phyloP scores from a whole-genome alignment of 163 green algal species.

The Coccomyxa subellipsoidea region DNA sequence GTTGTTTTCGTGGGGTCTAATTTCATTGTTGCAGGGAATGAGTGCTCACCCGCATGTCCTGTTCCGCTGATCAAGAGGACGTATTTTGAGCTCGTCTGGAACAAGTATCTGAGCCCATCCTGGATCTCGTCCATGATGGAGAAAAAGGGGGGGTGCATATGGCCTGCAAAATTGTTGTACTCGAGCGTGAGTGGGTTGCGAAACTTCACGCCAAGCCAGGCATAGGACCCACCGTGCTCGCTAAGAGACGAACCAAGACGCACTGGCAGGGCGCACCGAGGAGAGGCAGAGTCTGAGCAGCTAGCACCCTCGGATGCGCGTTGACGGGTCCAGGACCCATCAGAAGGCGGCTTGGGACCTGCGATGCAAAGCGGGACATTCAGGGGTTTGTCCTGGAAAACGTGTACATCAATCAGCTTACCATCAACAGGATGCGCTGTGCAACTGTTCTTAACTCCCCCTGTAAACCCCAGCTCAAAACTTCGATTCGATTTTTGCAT shows the following conservation, averaged over 20 bases:
- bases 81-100: constrained; percentile 84
- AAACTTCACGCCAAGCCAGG: too few species aligned
- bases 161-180: constrained; percentile 19
- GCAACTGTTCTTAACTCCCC: too few species aligned
- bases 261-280: constrained; percentile 24
- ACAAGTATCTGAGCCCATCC: constrained; percentile 71
- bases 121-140: constrained; percentile 51
- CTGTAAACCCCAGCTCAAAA: too few species aligned
- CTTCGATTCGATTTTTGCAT: not conserved
- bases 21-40: not conserved
- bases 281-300: constrained; percentile 53
- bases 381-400: not conserved
- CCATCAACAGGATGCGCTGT: too few species aligned
- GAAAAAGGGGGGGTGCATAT: constrained; percentile 81
- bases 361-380: not conserved
- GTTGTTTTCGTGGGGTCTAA: too few species aligned
- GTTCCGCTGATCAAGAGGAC: constrained; percentile 62
- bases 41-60: constrained; percentile 10
- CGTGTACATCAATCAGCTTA: too few species aligned
- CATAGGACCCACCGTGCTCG: not conserved
- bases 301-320: constrained; percentile 75
- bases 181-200: too few species aligned
- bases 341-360: constrained; percentile 75
- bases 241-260: not conserved
- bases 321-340: constrained; percentile 90